A percentile compares a stretch with the other conserved stretches of the same genome.
Conservation (phyloP, 2,329 filamentous ascomycete species). For the Celoporthe dispersa region DNA sequence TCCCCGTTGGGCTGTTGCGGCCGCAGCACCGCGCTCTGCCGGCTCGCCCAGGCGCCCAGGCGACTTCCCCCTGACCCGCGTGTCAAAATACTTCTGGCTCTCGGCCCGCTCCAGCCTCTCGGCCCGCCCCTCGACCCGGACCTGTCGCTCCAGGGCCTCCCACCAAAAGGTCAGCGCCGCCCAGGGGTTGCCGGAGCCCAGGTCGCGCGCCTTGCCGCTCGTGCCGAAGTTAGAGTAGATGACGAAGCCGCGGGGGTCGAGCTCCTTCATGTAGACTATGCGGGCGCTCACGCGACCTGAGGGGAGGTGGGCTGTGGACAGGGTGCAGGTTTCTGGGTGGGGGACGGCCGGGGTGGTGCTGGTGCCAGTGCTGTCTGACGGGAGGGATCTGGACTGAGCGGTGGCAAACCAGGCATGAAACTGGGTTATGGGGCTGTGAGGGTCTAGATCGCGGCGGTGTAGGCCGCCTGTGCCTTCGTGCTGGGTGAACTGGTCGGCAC, state of each 20-base stretch:
- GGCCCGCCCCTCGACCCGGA: conserved; percentile 80
- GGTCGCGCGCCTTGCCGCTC: conserved; percentile 69
- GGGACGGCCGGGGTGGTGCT: conserved; percentile 51
- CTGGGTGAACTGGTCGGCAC: conserved; percentile 77
- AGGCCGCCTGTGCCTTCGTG: conserved; percentile 56
- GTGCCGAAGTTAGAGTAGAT: conserved; percentile 93
- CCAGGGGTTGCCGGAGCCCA: conserved; percentile 70
- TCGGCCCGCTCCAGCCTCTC: conserved; percentile 71
- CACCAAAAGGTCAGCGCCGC: conserved; percentile 91
- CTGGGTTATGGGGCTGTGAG: conserved; percentile 72
- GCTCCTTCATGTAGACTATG: conserved; percentile 93
- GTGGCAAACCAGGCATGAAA: conserved; percentile 89
- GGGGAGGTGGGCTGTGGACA: conserved; percentile 84
- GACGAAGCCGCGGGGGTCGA: conserved; percentile 82
- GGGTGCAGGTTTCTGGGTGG: conserved; percentile 85
- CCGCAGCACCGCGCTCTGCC: conserved; percentile 78
- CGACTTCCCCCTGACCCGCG: conserved; percentile 78
- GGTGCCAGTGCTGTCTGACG: too few species aligned
- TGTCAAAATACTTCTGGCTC: conserved; percentile 71
- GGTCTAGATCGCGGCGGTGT: conserved; percentile 61
- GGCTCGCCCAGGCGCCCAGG: conserved; percentile 91
- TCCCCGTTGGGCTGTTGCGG: conserved; percentile 36
- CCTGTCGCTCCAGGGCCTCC: conserved; percentile 83
- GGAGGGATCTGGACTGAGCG: conserved; percentile 55
- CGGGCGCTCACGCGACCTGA: conserved; percentile 83